phyloP scores from a whole-genome alignment of 371 early-diverging fungal species.

The Apophysomyces sp. region DNA sequence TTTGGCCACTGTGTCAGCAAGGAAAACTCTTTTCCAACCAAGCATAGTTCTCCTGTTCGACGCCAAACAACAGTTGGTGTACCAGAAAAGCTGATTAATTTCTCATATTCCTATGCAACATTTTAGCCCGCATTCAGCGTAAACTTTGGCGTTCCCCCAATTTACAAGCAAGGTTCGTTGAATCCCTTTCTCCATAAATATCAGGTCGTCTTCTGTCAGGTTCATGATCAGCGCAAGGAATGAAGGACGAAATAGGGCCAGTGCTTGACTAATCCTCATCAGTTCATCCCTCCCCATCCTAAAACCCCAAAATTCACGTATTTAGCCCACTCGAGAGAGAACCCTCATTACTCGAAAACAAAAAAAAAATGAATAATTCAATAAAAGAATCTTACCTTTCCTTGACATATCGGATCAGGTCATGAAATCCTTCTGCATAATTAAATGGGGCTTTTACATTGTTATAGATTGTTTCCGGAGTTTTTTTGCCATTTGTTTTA shows the following conservation, averaged over 20 bases:
- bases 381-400: conserved; percentile 54
- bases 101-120: conserved; percentile 77
- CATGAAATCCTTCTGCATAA: conserved; percentile 90
- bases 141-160: background rate
- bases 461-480: conserved; percentile 72
- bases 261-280: conserved; percentile 82
- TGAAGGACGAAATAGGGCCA: conserved; percentile 87
- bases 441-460: conserved; percentile 76
- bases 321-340: too few species aligned
- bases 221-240: conserved; percentile 90
- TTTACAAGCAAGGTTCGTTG: conserved; percentile 77
- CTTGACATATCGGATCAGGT: conserved; percentile 73
- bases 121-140: background rate
- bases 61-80: conserved; percentile 97
- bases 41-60: conserved; percentile 86
- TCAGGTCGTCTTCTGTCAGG: conserved; percentile 84
- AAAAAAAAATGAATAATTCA: too few species aligned
- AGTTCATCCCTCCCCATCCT: conserved; percentile 86
- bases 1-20: conserved; percentile 85
- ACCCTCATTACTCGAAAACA: background rate
- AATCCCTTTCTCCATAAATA: conserved; percentile 89
- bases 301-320: conserved; percentile 1
- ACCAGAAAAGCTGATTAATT: conserved; percentile 86
- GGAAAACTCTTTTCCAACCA: conserved; percentile 92
- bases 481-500: conserved; percentile 23